Base-by-base conservation (phyloP, 208 protist genomes). In the Trypanosoma boissoni region DNA sequence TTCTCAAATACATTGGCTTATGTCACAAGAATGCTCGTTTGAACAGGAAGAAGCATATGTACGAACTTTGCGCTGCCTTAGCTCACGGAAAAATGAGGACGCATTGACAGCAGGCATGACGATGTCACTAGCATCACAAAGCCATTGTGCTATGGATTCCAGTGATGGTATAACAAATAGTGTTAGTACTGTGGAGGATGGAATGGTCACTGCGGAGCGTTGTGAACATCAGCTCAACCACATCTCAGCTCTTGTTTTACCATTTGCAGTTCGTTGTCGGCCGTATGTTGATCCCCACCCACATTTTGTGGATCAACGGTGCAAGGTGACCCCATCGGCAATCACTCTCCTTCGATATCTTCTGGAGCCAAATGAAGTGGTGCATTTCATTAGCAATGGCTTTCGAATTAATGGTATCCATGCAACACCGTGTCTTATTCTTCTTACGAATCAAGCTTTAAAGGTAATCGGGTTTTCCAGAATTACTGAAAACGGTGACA, bases 341-440 rank as follows among this genome's bases (percentile, higher is more conserved):
- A 43, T 85, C 46, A 83, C 66, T 39, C 58, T 95, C 52, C 66
- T 95, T 49, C 76, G 71, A 41, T 80, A 89, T 54, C 51, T 95
- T 16, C 57, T 95, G 2, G 61, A 78, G 9, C 85, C 85, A 7
- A 68, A 78, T 55, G 85, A 95, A 50, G 62, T 68, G 4, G 68
- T 95, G 54, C 83, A 82, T 34, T 90, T 90, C 50, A 84, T 95
- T 64, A 84, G 85, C 56, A 95, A 95, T 71, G 81, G 80, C 23
- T 95, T 95, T 64, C 82, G 80, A 67, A 67, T 95, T 54, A 76
- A 84, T 59, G 88, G 88, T 36, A 86, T 95, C 29, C 76, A 92
- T 58, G 71, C 79, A 6, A 92, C 85, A 7, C 88, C 88, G 42
- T 92, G 88, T 29, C 76, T 95, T 10, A 78, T 95, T 46, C 57